These are phyloP conservation scores for Boehmeria nivea DNA, from an alignment of 306 rosid genomes.

Conservation along the genomic window DNA sequence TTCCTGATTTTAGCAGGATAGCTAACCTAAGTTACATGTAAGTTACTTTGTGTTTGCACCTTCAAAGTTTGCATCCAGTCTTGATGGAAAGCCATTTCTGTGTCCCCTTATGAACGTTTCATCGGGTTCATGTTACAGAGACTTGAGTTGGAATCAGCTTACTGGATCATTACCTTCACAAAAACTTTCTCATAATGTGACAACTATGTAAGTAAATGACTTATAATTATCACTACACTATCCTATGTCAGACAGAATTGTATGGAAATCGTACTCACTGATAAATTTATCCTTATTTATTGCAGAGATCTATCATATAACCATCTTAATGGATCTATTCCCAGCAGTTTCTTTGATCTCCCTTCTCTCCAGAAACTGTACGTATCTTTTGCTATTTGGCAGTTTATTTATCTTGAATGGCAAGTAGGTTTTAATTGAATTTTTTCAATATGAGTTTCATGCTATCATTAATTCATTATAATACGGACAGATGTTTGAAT, in stretches of 20 bases:
- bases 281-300: constrained; percentile 2
- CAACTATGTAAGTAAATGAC: constrained; percentile 59
- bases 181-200: constrained; percentile 54
- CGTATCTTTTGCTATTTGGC: constrained; percentile 25
- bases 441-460: constrained; percentile 6
- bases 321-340: constrained; percentile 59
- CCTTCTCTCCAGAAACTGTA: constrained; percentile 71
- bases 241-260: too few relatives aligned
- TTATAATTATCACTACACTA: not conserved
- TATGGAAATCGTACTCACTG: not conserved
- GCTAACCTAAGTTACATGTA: constrained; percentile 62
- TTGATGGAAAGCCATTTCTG: not conserved
- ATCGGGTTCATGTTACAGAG: constrained; percentile 47
- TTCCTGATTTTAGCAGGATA: constrained; percentile 68
- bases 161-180: constrained; percentile 52
- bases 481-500: too few relatives aligned
- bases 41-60: constrained; percentile 34
- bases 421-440: not conserved
- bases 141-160: constrained; percentile 72
- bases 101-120: constrained; percentile 4
- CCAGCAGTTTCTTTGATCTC: constrained; percentile 41
- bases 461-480: too few relatives aligned
- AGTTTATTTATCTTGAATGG: constrained; percentile 1
- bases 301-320: constrained; percentile 67
- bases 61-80: too few relatives aligned